A percentile compares a stretch with the other conserved stretches of the same genome.
phyloP scores from a whole-genome alignment of 176 grass and related monocot genomes.

The Melocanna baccifera region DNA sequence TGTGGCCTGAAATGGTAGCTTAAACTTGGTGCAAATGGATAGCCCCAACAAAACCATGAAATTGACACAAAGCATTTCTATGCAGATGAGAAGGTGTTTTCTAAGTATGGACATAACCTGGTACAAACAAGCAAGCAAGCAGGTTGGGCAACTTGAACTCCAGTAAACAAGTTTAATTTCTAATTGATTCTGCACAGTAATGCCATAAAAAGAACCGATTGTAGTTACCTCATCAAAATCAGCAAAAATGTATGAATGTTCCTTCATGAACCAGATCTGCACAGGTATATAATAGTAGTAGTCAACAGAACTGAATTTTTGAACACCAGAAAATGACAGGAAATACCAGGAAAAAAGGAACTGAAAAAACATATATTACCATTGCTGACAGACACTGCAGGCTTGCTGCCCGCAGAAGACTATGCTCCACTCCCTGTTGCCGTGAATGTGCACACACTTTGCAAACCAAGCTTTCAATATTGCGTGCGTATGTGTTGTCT shows the following conservation, averaged over 20 bases:
- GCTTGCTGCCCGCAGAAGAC: slow-evolving; percentile 62
- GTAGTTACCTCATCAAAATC: slow-evolving; percentile 77
- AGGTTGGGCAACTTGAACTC: not conserved
- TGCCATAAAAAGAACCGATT: slow-evolving; percentile 6
- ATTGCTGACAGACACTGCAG: slow-evolving; percentile 85
- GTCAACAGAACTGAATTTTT: slow-evolving; percentile 4
- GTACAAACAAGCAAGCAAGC: not conserved
- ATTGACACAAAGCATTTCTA: not conserved
- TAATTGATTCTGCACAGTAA: not conserved
- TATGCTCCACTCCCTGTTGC: slow-evolving; percentile 57
- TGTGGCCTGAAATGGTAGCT: not conserved
- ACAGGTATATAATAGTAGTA: slow-evolving; percentile 15
- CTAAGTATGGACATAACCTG: not conserved
- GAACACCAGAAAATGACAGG: not conserved
- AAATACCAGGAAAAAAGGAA: slow-evolving; percentile 1
- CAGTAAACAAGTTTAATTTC: not conserved
- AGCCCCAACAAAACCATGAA: not conserved
- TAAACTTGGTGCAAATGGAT: not conserved
- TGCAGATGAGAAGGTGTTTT: not conserved
- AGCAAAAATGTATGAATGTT: slow-evolving; percentile 76
- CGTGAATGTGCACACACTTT: slow-evolving; percentile 73
- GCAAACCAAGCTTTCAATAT: slow-evolving; percentile 72
- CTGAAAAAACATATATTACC: slow-evolving; percentile 44
- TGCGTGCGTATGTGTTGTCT: slow-evolving; percentile 83
- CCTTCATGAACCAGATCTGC: slow-evolving; percentile 93